Conservation (phyloP, 495 filamentous ascomycete species). For the Penicillium longicatenatum region DNA sequence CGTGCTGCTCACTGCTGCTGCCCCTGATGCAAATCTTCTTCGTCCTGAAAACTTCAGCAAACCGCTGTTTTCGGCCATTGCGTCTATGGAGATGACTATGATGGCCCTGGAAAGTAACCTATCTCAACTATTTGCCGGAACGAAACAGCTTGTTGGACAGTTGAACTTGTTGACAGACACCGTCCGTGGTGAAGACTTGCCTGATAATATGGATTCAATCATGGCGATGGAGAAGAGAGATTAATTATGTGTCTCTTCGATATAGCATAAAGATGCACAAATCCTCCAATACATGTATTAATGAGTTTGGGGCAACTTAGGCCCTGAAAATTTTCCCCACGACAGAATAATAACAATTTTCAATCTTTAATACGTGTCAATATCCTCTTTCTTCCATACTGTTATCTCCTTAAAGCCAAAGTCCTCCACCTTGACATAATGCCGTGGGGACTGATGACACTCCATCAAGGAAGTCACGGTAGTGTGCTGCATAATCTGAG, state of each 20-base stretch:
- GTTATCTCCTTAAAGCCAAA: too few species aligned
- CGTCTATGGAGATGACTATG: not conserved
- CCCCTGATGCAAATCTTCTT: not conserved
- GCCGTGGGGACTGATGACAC: too few species aligned
- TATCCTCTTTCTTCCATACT: too few species aligned
- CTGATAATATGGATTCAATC: not conserved
- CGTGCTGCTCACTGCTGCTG: not conserved
- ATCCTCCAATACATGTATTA: too few species aligned
- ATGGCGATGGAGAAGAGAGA: not conserved
- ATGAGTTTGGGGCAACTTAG: too few species aligned
- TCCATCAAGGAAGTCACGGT: too few species aligned
- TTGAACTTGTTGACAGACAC: not conserved
- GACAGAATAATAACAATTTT: too few species aligned
- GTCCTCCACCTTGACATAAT: too few species aligned
- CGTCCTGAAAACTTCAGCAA: not conserved
- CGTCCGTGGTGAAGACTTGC: not conserved
- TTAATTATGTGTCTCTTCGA: not conserved
- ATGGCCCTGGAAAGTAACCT: not conserved
- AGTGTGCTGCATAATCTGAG: too few species aligned
- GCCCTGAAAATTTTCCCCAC: too few species aligned
- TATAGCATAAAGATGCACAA: not conserved
- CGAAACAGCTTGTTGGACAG: not conserved
- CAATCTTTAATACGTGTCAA: too few species aligned
- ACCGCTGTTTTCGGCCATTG: not conserved
- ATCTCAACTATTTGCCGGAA: not conserved